Evolutionary conservation across 108 stramenopile species (phyloP), one percentile per base, ranked within the genome.

Genomic region (Skeletonema marinoi): DNA sequence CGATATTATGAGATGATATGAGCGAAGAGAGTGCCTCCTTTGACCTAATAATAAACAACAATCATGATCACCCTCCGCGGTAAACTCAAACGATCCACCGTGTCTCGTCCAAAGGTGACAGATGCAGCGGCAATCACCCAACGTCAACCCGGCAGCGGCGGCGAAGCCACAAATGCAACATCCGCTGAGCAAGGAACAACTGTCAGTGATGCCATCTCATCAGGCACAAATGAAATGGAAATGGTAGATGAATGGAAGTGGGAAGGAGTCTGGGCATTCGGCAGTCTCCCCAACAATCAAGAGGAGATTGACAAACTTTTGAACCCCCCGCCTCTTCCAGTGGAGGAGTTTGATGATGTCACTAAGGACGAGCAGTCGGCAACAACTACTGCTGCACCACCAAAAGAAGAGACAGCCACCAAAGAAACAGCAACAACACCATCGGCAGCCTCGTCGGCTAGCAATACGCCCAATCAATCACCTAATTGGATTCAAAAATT

Each of bases 261-360:
- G 88, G 86, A 73, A 19, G 90, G 90, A 39, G 75, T 84, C 1
- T 91, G 90, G 90, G 87, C 88, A 7, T 91, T 91, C 73, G 90
- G 90, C 13, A 71, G 61, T 46, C 66, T 75, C 17, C 70, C 81
- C 25, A 63, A 71, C 41, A 58, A 63, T 11, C 59, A 70, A 16
- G 54, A 64, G n/a, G 59, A 39, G 13, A 50, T 19, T 38, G 33
- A 44, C 29, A 56, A 56, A 25, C 54, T 56, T 29, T 25, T 56
- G 25, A 56, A 56, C 8, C 54, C 54, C 25, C 25, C 54, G 2
- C 25, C 54, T 46, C 35, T 36, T 36, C 35, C 35, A 6, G 13
- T 31, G 69, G 31, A 46, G 9, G 16, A 33, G 16, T 2, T 44
- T 16, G 46, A 29, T 3, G 67, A 5, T 3, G 4, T 16, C 2